These are phyloP conservation scores for Geranomyces michiganensis DNA, from an alignment of 192 early-diverging fungal species.

Conservation along the genomic window DNA sequence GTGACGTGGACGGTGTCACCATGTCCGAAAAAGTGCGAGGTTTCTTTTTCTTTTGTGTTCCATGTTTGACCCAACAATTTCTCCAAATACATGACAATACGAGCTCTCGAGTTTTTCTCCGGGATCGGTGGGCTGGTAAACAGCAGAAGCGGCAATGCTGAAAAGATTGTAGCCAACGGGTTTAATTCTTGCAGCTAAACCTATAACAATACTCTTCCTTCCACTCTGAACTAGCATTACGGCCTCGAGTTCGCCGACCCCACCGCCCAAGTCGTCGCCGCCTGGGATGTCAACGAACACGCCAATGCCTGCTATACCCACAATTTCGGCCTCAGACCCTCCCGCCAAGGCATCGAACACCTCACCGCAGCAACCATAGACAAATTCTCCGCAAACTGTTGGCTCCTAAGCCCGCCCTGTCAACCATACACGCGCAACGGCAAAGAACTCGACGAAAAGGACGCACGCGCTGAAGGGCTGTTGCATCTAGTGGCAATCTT, in stretches of 20 bases:
- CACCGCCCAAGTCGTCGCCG: conserved; percentile 68
- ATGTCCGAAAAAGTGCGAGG: too few relatives aligned
- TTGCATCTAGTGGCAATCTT: conserved; percentile 51
- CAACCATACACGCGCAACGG: conserved; percentile 71
- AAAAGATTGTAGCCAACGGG: too few relatives aligned
- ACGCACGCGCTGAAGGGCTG: conserved; percentile 46
- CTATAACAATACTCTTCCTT: too few relatives aligned
- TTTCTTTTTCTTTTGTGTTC: too few relatives aligned
- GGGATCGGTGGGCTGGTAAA: conserved; percentile 66
- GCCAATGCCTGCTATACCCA: conserved; percentile 68
- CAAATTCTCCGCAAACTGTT: conserved; percentile 72
- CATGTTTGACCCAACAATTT: too few relatives aligned
- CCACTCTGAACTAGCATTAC: conserved; percentile 40
- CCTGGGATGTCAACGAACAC: conserved; percentile 93
- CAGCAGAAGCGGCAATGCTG: too few relatives aligned
- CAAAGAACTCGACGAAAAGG: conserved; percentile 68
- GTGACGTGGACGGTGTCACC: too few relatives aligned
- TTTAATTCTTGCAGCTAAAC: too few relatives aligned
- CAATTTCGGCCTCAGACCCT: conserved; percentile 50
- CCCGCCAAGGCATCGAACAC: conserved; percentile 53
- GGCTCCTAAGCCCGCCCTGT: conserved; percentile 93
- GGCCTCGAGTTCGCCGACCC: conserved; percentile 69
- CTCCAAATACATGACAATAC: too few relatives aligned
- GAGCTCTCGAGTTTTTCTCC: conserved; percentile 70
- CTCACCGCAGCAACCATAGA: conserved; percentile 53